Conservation (phyloP, 1,139 yeast genomes). For the Pichia inconspicua region DNA sequence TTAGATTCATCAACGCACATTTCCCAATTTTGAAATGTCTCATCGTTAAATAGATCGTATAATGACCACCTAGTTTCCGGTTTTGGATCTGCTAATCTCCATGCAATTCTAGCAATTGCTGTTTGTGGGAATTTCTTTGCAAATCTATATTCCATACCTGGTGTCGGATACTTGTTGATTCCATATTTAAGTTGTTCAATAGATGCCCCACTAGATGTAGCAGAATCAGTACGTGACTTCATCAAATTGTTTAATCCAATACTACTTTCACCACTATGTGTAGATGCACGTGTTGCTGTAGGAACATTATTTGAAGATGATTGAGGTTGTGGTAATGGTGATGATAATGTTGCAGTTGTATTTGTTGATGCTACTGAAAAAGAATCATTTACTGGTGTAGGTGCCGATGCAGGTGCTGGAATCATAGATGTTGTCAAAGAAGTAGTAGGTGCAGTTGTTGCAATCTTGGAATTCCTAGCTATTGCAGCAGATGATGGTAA, state of each 20-base stretch:
- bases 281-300: background rate
- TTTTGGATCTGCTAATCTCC: constrained; percentile 68
- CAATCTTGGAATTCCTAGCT: constrained; percentile 5
- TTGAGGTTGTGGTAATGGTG: background rate
- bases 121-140: constrained; percentile 55
- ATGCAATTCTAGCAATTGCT: constrained; percentile 65
- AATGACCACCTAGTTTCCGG: constrained; percentile 47
- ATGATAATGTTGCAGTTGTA: background rate
- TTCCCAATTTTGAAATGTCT: constrained; percentile 56
- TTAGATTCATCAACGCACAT: constrained; percentile 55
- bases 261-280: background rate
- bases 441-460: background rate
- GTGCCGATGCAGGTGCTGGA: constrained; percentile 3
- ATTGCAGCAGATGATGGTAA: constrained; percentile 13
- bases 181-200: constrained; percentile 11
- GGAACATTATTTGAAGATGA: background rate
- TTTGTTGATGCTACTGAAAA: background rate
- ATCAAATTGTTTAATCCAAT: background rate
- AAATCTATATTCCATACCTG: constrained; percentile 52
- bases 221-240: constrained; percentile 1
- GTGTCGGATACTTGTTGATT: constrained; percentile 14
- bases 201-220: constrained; percentile 5
- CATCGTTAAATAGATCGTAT: constrained; percentile 49
- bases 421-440: background rate
- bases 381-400: background rate